Evolutionary conservation across 495 filamentous ascomycete genomes (phyloP).

Genomic region (Penicillium simplicissimum): DNA sequence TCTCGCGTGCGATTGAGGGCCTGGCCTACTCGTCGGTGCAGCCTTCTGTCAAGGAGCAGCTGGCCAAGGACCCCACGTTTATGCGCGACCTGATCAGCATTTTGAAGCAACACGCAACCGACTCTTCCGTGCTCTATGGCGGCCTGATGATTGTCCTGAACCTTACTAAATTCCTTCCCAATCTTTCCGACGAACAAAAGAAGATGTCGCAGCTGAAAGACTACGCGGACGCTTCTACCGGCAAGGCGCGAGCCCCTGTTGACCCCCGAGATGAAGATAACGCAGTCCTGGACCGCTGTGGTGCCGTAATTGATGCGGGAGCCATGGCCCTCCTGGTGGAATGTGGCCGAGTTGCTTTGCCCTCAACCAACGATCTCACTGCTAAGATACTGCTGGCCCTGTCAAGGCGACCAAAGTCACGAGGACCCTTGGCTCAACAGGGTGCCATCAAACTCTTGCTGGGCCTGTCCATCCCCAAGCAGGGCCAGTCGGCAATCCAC

Average conservation of each 20-base stretch:
- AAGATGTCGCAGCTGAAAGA: constrained; percentile 86
- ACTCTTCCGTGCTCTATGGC: constrained; percentile 77
- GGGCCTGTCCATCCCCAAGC: constrained; percentile 60
- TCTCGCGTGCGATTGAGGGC: constrained; percentile 80
- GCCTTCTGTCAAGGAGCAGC: constrained; percentile 76
- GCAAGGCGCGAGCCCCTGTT: constrained; percentile 49
- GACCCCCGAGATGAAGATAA: constrained; percentile 73
- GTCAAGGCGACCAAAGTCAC: constrained; percentile 65
- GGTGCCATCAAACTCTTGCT: constrained; percentile 85
- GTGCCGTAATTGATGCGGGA: constrained; percentile 71
- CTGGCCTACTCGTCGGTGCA: constrained; percentile 86
- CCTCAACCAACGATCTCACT: constrained; percentile 67
- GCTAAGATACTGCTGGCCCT: constrained; percentile 73
- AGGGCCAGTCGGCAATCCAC: constrained; percentile 39
- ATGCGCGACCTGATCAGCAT: constrained; percentile 65
- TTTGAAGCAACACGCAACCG: constrained; percentile 58
- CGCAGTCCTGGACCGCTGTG: constrained; percentile 75
- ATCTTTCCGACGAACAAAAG: constrained; percentile 87
- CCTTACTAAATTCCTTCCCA: constrained; percentile 76
- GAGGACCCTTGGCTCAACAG: constrained; percentile 83
- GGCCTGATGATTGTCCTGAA: constrained; percentile 81
- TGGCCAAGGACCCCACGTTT: constrained; percentile 65
- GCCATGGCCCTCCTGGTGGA: constrained; percentile 71
- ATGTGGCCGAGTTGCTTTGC: constrained; percentile 63
- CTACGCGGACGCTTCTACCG: constrained; percentile 80